phyloP scores from a whole-genome alignment of 2,329 filamentous ascomycete species.

The Talaromyces sp. region DNA sequence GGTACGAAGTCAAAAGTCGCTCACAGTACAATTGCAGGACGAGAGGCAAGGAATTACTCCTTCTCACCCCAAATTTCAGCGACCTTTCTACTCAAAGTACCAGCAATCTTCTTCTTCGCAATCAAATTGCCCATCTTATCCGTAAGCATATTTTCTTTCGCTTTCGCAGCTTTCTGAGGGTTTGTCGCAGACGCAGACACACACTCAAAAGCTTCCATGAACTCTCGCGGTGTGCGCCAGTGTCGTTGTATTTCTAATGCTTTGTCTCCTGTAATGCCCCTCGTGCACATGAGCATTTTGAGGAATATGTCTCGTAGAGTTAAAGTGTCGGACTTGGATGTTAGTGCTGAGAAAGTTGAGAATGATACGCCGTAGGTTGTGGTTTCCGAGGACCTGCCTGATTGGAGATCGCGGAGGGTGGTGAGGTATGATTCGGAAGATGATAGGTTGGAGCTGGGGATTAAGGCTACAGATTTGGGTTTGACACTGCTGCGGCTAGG shows the following conservation, averaged over 20 bases:
- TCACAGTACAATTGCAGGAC: too few species aligned
- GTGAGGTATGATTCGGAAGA: conserved; percentile 66
- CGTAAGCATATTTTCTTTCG: conserved; percentile 57
- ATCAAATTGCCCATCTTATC: conserved; percentile 53
- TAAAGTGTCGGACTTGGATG: conserved; percentile 69
- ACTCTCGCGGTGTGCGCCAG: conserved; percentile 69
- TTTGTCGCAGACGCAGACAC: conserved; percentile 33
- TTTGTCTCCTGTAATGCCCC: conserved; percentile 69
- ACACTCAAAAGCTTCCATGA: conserved; percentile 63
- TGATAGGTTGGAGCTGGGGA: conserved; percentile 56
- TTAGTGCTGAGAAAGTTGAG: conserved; percentile 63
- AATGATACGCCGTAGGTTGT: conserved; percentile 61
- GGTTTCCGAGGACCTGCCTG: conserved; percentile 25
- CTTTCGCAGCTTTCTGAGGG: conserved; percentile 44
- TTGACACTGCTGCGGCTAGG: conserved; percentile 14
- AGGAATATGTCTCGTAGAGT: conserved; percentile 70
- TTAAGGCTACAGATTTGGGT: conserved; percentile 51
- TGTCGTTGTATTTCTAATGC: conserved; percentile 71
- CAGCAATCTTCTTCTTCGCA: conserved; percentile 64
- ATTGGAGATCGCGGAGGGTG: conserved; percentile 55
- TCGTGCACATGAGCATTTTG: conserved; percentile 81
- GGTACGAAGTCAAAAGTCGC: too few species aligned
- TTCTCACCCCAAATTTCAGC: conserved; percentile 63
- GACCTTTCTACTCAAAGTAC: conserved; percentile 61
- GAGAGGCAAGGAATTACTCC: conserved; percentile 2